Percentiles rank a stretch among this genome's conserved stretches.
Evolutionary conservation across 1,284 basidiomycete genomes (phyloP).

Genomic region (Ustilago nuda): DNA sequence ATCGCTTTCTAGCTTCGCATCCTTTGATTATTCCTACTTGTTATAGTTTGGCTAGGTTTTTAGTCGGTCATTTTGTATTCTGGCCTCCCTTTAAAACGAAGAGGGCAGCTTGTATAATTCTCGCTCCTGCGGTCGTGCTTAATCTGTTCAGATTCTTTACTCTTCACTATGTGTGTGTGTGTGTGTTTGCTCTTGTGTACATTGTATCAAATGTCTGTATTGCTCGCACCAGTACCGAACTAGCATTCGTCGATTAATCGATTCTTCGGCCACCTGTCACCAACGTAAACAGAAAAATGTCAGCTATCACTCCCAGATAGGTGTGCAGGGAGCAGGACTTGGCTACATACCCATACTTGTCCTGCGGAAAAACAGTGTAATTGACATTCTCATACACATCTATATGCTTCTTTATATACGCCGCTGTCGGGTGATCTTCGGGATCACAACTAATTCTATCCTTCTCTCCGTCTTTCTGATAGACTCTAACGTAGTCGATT

Average conservation of each 20-base stretch:
- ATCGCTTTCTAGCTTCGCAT: constrained; percentile 17
- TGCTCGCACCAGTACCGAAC: neutral
- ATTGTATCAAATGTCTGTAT: no score
- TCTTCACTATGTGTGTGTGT: neutral
- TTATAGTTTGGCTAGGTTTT: constrained; percentile 2
- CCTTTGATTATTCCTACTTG: neutral
- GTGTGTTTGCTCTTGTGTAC: no score
- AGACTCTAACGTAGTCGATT: constrained; percentile 58
- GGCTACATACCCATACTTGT: constrained; percentile 29
- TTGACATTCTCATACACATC: constrained; percentile 65
- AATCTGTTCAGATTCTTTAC: constrained; percentile 11
- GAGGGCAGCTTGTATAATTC: constrained; percentile 6
- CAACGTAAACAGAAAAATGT: constrained; percentile 35
- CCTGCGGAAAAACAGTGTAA: constrained; percentile 19
- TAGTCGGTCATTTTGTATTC: constrained; percentile 6
- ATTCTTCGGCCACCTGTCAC: constrained; percentile 58
- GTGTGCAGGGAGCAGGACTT: neutral
- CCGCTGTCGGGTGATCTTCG: constrained; percentile 58
- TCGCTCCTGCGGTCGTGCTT: neutral
- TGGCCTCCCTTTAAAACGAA: neutral
- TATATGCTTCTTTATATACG: constrained; percentile 63
- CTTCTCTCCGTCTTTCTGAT: constrained; percentile 50
- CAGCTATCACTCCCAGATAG: neutral
- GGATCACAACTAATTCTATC: constrained; percentile 60
- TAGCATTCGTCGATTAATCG: constrained; percentile 42